phyloP scores from a whole-genome alignment of 2,329 filamentous ascomycete genomes.

The Penicillium expansum region DNA sequence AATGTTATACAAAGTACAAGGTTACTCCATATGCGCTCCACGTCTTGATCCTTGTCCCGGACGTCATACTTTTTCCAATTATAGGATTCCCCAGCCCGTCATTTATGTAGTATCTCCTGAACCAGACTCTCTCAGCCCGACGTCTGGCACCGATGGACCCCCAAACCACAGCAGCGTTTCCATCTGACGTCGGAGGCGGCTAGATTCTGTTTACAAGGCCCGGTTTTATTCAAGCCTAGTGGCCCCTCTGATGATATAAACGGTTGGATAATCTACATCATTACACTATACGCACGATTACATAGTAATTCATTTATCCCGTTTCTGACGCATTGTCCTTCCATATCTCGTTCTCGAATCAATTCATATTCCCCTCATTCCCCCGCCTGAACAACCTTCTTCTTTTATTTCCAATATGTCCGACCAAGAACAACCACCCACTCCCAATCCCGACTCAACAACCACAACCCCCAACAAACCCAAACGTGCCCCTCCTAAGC shows the following conservation, averaged over 20 bases:
- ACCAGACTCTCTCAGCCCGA: background rate
- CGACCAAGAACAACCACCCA: conserved; percentile 27
- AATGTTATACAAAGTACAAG: background rate
- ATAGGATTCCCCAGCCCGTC: background rate
- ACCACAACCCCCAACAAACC: conserved; percentile 24
- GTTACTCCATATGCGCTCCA: conserved; percentile 12
- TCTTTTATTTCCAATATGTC: conserved; percentile 30
- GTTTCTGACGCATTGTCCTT: conserved; percentile 22
- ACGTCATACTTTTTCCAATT: conserved; percentile 15
- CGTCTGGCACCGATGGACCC: background rate
- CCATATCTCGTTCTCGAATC: conserved; percentile 12
- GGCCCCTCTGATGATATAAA: conserved; percentile 20
- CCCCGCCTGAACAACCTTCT: conserved; percentile 7
- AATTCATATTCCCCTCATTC: conserved; percentile 25
- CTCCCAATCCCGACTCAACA: conserved; percentile 18
- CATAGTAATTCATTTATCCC: conserved; percentile 5
- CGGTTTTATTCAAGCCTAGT: conserved; percentile 15
- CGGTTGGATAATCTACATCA: conserved; percentile 17
- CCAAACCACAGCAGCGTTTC: background rate
- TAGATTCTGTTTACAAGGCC: conserved; percentile 1
- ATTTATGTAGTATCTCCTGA: background rate
- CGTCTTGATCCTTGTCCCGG: conserved; percentile 7
- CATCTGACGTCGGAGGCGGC: conserved; percentile 31
- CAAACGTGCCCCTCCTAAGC: conserved; percentile 31
- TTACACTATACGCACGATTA: conserved; percentile 15